Conservation (phyloP, 805 yeast species). For the Barnettozyma pratensis region DNA sequence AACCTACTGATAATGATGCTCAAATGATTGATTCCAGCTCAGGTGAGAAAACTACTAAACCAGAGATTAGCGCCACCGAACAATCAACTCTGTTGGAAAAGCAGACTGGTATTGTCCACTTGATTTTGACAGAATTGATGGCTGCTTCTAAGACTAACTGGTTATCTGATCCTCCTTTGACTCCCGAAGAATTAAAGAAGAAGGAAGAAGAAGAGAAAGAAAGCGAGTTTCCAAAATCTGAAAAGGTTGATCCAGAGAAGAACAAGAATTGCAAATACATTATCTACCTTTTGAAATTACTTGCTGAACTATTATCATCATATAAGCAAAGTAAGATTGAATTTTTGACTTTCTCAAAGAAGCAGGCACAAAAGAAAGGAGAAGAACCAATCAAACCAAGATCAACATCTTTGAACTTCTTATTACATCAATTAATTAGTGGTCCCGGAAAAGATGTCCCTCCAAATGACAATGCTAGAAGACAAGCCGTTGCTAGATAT, state of each 20-base stretch:
- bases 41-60: conserved; percentile 10
- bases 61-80: conserved; percentile 1
- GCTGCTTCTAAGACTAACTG: conserved; percentile 36
- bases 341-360: conserved; percentile 71
- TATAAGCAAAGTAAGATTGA: conserved; percentile 80
- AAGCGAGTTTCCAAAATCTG: conserved; percentile 20
- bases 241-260: conserved; percentile 33
- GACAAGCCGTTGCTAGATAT: conserved; percentile 51
- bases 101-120: conserved; percentile 57
- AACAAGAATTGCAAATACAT: conserved; percentile 61
- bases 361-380: conserved; percentile 24
- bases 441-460: conserved; percentile 30
- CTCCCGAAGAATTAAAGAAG: conserved; percentile 26
- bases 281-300: conserved; percentile 58
- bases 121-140: conserved; percentile 64
- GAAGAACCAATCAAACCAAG: conserved; percentile 55
- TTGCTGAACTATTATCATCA: conserved; percentile 70
- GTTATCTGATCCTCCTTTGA: conserved; percentile 31
- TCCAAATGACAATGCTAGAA: conserved; percentile 36
- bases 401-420: conserved; percentile 69
- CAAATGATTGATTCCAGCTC: conserved; percentile 18
- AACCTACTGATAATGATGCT: conserved; percentile 19
- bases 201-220: conserved; percentile 25
- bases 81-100: conserved; percentile 12
- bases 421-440: conserved; percentile 69